These are phyloP conservation scores for Kentomonas sorsogonicus DNA, from an alignment of 208 protist species.

Conservation along the genomic window DNA sequence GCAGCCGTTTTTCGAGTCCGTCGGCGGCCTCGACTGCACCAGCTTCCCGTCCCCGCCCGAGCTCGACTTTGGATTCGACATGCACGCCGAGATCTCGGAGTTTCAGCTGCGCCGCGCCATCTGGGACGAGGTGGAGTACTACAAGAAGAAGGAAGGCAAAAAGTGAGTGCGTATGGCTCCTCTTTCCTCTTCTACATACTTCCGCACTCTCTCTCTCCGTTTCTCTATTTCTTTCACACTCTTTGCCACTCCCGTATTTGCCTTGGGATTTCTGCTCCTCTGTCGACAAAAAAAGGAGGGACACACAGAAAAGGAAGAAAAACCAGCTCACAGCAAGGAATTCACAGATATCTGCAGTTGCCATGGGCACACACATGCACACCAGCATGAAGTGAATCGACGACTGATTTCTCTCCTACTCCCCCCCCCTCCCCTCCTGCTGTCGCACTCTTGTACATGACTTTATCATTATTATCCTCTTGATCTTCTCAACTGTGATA, in stretches of 20 bases:
- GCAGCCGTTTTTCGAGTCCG: conserved; percentile 79
- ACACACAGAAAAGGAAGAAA: neutral
- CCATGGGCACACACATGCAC: too few species aligned
- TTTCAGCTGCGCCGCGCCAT: conserved; percentile 71
- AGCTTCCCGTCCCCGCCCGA: conserved; percentile 32
- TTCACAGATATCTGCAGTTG: too few species aligned
- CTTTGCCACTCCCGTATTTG: neutral
- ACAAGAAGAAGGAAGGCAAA: conserved; percentile 33
- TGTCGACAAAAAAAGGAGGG: neutral
- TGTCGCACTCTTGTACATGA: neutral
- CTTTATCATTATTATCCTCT: neutral
- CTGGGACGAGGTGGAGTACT: conserved; percentile 71
- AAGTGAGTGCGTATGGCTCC: conserved; percentile 12
- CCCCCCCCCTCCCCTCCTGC: too few species aligned
- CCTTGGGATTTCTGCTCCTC: neutral
- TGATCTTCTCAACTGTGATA: too few species aligned
- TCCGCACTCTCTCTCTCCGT: conserved; percentile 6
- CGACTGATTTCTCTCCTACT: too few species aligned
- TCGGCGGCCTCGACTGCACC: conserved; percentile 38
- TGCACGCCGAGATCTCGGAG: conserved; percentile 85
- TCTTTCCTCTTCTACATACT: conserved; percentile 7
- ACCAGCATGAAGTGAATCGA: too few species aligned
- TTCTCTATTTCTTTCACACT: conserved; percentile 3
- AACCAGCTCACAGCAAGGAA: neutral
- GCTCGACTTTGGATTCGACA: conserved; percentile 71